phyloP scores from a whole-genome alignment of 768 basidiomycete genomes.

The Kwoniella shandongensis region DNA sequence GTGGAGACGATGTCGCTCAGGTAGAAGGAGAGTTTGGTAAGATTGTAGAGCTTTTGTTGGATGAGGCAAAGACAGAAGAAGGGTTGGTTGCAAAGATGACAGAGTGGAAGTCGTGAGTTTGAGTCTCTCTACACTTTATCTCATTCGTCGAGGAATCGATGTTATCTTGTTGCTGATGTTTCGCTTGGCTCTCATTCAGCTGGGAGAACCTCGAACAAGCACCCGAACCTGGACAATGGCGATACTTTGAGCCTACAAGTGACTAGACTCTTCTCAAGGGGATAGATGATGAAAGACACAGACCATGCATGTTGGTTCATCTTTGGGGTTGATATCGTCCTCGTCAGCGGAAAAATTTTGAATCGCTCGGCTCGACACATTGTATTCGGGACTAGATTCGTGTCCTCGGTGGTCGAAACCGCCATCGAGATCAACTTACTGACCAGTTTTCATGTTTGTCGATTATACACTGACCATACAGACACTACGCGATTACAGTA shows the following conservation, averaged over 20 bases:
- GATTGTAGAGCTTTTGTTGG: conserved; percentile 80
- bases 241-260: conserved; percentile 45
- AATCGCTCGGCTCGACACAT: too few species aligned
- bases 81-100: conserved; percentile 74
- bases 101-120: conserved; percentile 92
- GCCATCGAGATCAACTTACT: too few species aligned
- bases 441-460: too few species aligned
- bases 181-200: too few species aligned
- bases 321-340: too few species aligned
- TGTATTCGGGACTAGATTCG: too few species aligned
- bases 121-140: neutral
- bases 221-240: conserved; percentile 81
- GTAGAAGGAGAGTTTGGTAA: conserved; percentile 80
- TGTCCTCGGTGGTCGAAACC: too few species aligned
- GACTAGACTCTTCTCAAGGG: conserved; percentile 2
- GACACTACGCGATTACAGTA: too few species aligned
- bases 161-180: too few species aligned
- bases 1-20: conserved; percentile 63
- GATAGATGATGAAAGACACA: neutral
- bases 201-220: conserved; percentile 88
- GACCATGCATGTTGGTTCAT: too few species aligned
- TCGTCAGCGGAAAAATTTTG: too few species aligned
- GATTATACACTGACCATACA: too few species aligned
- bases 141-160: neutral
- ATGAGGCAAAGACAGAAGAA: conserved; percentile 79